Conservation (phyloP, 2,329 filamentous ascomycete genomes). For the Aulographum hederae region DNA sequence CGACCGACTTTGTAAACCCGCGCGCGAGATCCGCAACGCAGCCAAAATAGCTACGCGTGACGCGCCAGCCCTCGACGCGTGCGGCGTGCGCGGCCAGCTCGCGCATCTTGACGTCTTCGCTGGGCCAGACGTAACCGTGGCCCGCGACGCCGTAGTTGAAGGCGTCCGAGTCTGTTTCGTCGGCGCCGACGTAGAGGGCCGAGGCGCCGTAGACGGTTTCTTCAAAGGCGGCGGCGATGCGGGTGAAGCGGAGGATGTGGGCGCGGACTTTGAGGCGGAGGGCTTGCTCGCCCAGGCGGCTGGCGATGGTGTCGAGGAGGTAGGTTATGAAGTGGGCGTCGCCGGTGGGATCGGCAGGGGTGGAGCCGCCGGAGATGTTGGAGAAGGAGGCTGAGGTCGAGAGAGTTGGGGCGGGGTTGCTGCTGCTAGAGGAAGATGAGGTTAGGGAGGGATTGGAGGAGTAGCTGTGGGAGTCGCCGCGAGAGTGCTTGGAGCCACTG, state of each 20-base stretch:
- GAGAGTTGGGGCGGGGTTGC: slow-evolving; percentile 4
- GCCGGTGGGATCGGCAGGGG: slow-evolving; percentile 52
- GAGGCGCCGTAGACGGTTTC: slow-evolving; percentile 89
- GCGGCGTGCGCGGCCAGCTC: slow-evolving; percentile 86
- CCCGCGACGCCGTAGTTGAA: slow-evolving; percentile 41
- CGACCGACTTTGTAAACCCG: slow-evolving; percentile 14
- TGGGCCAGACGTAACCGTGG: slow-evolving; percentile 89
- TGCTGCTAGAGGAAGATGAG: slow-evolving; percentile 1
- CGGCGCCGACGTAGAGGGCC: slow-evolving; percentile 67
- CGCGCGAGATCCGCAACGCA: slow-evolving; percentile 50
- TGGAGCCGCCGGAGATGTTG: slow-evolving; percentile 13
- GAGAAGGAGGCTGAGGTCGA: too few relatives aligned
- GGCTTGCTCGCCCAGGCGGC: slow-evolving; percentile 74
- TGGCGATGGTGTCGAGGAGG: slow-evolving; percentile 64
- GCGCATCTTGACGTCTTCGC: slow-evolving; percentile 60
- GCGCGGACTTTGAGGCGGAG: slow-evolving; percentile 85
- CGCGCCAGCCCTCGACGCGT: slow-evolving; percentile 91
- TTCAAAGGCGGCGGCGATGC: slow-evolving; percentile 84
- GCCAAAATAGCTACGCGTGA: slow-evolving; percentile 85
- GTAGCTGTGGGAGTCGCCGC: slow-evolving; percentile 8
- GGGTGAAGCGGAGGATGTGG: slow-evolving; percentile 87
- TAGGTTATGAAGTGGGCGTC: slow-evolving; percentile 80
- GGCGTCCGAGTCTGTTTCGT: slow-evolving; percentile 33
- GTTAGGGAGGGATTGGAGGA: not conserved
- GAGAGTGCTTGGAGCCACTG: slow-evolving; percentile 9